A percentile compares a stretch with the other conserved stretches of the same genome.
These are phyloP conservation scores for Poa annua DNA, from an alignment of 176 grass and related monocot genomes.

Conservation along the genomic window DNA sequence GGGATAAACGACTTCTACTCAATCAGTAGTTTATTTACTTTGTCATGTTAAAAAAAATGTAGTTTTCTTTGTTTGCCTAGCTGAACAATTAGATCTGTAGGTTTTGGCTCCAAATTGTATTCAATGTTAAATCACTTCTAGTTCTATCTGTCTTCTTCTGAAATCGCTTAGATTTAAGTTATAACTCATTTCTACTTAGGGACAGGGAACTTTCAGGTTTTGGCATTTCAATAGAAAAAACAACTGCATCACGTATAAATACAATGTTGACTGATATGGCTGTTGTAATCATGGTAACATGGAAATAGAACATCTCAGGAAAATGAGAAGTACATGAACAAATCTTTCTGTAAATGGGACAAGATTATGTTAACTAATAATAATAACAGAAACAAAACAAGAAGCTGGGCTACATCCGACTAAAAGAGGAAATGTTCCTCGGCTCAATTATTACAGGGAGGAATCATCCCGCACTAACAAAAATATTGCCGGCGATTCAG, in stretches of 20 bases:
- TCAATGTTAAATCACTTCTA: too few relatives aligned
- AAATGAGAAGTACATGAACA: background rate
- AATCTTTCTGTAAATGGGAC: background rate
- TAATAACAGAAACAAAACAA: too few relatives aligned
- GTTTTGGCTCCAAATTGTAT: too few relatives aligned
- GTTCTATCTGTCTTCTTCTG: too few relatives aligned
- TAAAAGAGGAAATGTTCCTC: too few relatives aligned
- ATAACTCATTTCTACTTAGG: background rate
- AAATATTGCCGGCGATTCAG: background rate
- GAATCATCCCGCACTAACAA: background rate
- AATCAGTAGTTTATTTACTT: too few relatives aligned
- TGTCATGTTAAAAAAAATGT: too few relatives aligned
- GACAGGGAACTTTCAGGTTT: background rate
- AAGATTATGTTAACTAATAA: background rate
- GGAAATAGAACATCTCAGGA: background rate
- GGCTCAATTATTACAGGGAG: background rate
- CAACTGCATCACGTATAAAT: background rate
- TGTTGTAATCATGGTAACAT: background rate
- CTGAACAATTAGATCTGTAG: too few relatives aligned
- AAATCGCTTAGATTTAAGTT: background rate
- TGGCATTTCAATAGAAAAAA: background rate
- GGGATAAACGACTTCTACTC: too few relatives aligned
- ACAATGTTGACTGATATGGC: background rate
- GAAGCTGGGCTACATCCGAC: too few relatives aligned
- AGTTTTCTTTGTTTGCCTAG: too few relatives aligned